A percentile compares a stretch with the other conserved stretches of the same genome.
These are phyloP conservation scores for Durio zibethinus DNA, from an alignment of 345 rosid genomes.

Conservation along the genomic window DNA sequence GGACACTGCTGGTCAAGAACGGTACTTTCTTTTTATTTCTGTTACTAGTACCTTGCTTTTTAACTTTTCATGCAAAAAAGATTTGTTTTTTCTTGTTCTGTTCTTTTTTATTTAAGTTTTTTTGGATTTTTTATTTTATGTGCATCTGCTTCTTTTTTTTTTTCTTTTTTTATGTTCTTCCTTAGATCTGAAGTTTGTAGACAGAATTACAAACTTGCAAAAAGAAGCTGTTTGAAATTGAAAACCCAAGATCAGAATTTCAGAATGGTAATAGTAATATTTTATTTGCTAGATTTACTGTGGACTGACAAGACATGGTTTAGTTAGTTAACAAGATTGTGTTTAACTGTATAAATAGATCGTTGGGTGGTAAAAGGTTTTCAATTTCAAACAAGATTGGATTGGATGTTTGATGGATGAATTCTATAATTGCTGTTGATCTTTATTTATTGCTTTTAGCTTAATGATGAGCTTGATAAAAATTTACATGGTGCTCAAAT, in stretches of 20 bases:
- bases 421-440: not conserved
- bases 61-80: not conserved
- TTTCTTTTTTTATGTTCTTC: not conserved
- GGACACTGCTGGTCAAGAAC: constrained; percentile 98
- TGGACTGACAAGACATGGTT: not conserved
- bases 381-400: not conserved
- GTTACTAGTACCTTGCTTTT: not conserved
- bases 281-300: not conserved
- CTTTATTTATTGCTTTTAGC: not conserved
- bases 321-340: not conserved
- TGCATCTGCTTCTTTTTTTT: not conserved
- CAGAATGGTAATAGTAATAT: not conserved
- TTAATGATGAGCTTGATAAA: not conserved
- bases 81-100: not conserved
- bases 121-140: not conserved
- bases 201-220: not conserved
- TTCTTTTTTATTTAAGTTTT: not conserved
- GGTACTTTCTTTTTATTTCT: constrained; percentile 27
- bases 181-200: constrained; percentile 6
- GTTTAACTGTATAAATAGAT: not conserved
- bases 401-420: constrained; percentile 7
- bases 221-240: not conserved
- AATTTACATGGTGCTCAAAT: not conserved
- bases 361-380: not conserved
- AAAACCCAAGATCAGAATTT: not conserved